Conservation (phyloP, 1,284 basidiomycete genomes). For the Melampsora larici-populina region DNA sequence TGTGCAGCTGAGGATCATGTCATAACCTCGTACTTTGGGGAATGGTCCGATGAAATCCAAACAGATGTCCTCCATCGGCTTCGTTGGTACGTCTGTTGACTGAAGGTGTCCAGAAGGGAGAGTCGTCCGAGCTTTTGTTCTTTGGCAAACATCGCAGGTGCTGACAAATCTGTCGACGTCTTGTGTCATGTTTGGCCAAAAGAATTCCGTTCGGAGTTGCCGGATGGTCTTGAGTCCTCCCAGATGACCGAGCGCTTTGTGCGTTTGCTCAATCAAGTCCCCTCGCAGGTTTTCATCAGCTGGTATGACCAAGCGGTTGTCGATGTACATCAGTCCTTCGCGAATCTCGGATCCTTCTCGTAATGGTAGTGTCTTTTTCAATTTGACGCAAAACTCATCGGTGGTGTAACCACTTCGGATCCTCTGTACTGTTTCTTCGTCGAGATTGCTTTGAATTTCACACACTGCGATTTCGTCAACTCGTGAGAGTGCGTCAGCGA, state of each 20-base stretch:
- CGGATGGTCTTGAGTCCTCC: slow-evolving; percentile 55
- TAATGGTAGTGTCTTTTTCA: not conserved
- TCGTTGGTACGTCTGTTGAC: slow-evolving; percentile 12
- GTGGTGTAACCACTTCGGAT: no score
- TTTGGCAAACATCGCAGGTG: slow-evolving; percentile 44
- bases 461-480: slow-evolving; percentile 5
- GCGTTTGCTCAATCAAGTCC: slow-evolving; percentile 49
- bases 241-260: slow-evolving; percentile 55
- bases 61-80: slow-evolving; percentile 33
- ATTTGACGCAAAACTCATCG: no score
- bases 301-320: slow-evolving; percentile 53
- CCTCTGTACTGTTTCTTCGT: no score
- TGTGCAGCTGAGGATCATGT: not conserved
- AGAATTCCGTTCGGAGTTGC: slow-evolving; percentile 51
- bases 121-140: slow-evolving; percentile 39
- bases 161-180: not conserved
- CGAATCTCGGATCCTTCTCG: slow-evolving; percentile 2
- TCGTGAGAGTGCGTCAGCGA: slow-evolving; percentile 55
- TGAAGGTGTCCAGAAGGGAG: slow-evolving; percentile 12
- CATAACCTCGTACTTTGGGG: no score
- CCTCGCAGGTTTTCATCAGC: slow-evolving; percentile 45
- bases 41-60: not conserved
- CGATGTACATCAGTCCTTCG: slow-evolving; percentile 52
- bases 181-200: slow-evolving; percentile 56
- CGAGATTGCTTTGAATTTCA: not conserved